phyloP scores from a whole-genome alignment of 306 rosid genomes.

The Medicago ruthenica region DNA sequence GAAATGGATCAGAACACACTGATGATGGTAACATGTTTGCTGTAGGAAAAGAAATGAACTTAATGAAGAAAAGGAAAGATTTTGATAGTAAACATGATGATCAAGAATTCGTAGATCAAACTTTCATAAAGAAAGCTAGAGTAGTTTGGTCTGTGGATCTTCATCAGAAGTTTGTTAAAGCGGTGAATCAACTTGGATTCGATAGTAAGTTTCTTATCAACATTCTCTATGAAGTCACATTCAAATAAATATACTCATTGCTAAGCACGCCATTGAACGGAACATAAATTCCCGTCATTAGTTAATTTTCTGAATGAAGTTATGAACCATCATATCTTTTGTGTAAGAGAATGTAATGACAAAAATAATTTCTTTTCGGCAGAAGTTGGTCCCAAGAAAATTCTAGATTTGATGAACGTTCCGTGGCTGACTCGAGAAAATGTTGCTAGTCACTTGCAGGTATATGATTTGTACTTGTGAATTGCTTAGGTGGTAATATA shows the following conservation, averaged over 20 bases:
- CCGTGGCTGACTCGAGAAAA: slow-evolving; percentile 91
- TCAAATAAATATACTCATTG: not conserved
- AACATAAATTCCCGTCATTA: not conserved
- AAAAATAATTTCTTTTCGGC: slow-evolving; percentile 60
- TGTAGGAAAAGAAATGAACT: slow-evolving; percentile 59
- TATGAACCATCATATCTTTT: slow-evolving; percentile 18
- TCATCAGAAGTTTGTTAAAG: slow-evolving; percentile 95
- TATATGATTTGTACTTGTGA: slow-evolving; percentile 14
- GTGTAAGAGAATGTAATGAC: slow-evolving; percentile 47
- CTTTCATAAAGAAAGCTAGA: slow-evolving; percentile 83
- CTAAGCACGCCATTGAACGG: not conserved
- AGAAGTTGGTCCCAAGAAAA: slow-evolving; percentile 96
- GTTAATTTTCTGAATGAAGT: not conserved
- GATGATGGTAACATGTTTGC: slow-evolving; percentile 69
- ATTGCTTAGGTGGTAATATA: not conserved
- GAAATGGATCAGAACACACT: slow-evolving; percentile 66
- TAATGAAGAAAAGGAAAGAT: slow-evolving; percentile 73
- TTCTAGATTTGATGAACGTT: slow-evolving; percentile 91
- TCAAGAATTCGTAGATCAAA: slow-evolving; percentile 64
- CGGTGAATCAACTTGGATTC: slow-evolving; percentile 88
- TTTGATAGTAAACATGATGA: slow-evolving; percentile 66
- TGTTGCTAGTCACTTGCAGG: slow-evolving; percentile 98
- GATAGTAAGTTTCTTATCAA: slow-evolving; percentile 70
- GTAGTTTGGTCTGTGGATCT: slow-evolving; percentile 98
- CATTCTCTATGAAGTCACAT: slow-evolving; percentile 11